phyloP scores from a whole-genome alignment of 192 early-diverging fungal genomes.

The Funneliformis mosseae region DNA sequence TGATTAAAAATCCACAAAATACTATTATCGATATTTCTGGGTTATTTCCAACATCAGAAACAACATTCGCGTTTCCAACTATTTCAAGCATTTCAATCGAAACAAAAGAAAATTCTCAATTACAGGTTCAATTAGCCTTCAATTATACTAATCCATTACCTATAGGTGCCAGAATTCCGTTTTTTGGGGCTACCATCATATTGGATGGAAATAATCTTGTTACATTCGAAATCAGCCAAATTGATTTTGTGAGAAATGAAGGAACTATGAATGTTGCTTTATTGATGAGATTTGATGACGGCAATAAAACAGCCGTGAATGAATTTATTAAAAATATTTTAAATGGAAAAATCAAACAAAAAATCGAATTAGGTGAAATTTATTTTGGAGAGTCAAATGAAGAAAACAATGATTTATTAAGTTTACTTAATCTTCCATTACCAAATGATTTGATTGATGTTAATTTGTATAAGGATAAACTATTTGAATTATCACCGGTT shows the following conservation, averaged over 20 bases:
- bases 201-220: not conserved
- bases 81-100: not conserved
- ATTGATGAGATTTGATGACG: not conserved
- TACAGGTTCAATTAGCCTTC: not conserved
- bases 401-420: not conserved
- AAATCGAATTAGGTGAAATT: not conserved
- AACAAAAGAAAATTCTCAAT: not conserved
- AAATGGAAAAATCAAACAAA: not conserved
- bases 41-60: not conserved
- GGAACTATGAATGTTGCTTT: not conserved
- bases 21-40: not conserved
- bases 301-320: not conserved
- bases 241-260: not conserved
- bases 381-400: not conserved
- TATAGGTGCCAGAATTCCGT: not conserved
- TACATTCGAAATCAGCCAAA: not conserved
- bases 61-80: not conserved
- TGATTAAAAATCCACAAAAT: not conserved
- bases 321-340: not conserved
- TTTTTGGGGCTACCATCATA: not conserved
- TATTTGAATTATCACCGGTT: slow-evolving; percentile 2
- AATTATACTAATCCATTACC: not conserved
- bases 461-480: not conserved
- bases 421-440: not conserved
- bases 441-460: not conserved